Conservation (phyloP, 2,329 filamentous ascomycete genomes). For the Fusarium vanettenii region DNA sequence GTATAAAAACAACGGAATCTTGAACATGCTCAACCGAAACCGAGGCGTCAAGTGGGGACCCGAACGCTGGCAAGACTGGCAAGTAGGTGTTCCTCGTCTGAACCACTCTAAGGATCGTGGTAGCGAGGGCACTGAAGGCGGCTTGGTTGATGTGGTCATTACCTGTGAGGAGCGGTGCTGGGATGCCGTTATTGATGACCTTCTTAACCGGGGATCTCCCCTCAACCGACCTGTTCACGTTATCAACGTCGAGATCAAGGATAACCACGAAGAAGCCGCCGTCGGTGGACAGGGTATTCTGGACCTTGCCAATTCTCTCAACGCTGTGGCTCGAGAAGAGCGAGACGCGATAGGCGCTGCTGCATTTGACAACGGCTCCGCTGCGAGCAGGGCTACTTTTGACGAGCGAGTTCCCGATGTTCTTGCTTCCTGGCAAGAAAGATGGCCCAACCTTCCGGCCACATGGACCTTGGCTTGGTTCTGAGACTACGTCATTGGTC, state of each 20-base stretch:
- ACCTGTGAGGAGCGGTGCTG: slow-evolving; percentile 98
- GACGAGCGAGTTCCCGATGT: slow-evolving; percentile 95
- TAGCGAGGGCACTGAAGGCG: slow-evolving; percentile 83
- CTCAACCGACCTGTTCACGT: slow-evolving; percentile 96
- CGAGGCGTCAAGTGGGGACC: slow-evolving; percentile 93
- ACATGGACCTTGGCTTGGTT: slow-evolving; percentile 98
- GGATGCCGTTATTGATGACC: slow-evolving; percentile 96
- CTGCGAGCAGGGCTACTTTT: slow-evolving; percentile 78
- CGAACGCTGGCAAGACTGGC: slow-evolving; percentile 98
- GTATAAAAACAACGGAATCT: slow-evolving; percentile 90
- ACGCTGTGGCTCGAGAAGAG: slow-evolving; percentile 83
- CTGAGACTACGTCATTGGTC: slow-evolving; percentile 53
- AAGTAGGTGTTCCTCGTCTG: slow-evolving; percentile 83
- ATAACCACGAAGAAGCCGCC: slow-evolving; percentile 96
- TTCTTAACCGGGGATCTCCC: slow-evolving; percentile 85
- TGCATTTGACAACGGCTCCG: slow-evolving; percentile 77
- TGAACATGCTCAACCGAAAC: slow-evolving; percentile 97
- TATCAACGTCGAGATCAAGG: slow-evolving; percentile 98
- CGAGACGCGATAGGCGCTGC: slow-evolving; percentile 71
- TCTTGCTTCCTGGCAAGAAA: slow-evolving; percentile 91
- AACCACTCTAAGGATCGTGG: slow-evolving; percentile 83
- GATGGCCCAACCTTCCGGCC: slow-evolving; percentile 90
- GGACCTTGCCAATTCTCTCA: slow-evolving; percentile 87
- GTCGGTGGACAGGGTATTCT: slow-evolving; percentile 92
- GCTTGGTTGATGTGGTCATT: slow-evolving; percentile 92